These are phyloP conservation scores for Xylaria arbuscula DNA, from an alignment of 2,329 filamentous ascomycete species.

Conservation along the genomic window DNA sequence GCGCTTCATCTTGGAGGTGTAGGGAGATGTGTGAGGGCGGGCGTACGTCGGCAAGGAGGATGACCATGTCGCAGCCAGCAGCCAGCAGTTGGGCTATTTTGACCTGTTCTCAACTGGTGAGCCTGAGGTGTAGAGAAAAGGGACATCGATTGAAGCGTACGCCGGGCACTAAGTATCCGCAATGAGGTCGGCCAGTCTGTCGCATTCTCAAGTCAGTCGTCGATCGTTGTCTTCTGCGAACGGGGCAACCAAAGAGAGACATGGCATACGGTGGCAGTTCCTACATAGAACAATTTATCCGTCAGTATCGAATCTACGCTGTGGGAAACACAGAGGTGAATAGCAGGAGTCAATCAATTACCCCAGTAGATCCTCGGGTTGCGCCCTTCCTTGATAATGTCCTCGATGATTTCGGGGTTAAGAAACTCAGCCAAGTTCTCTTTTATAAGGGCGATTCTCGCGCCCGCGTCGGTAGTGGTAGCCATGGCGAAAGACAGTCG, in stretches of 20 bases:
- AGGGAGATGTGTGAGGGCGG: background rate
- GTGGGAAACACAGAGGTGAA: background rate
- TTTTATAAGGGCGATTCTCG: conserved; percentile 80
- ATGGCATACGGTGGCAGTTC: conserved; percentile 78
- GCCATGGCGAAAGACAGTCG: conserved; percentile 22
- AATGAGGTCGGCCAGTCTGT: conserved; percentile 83
- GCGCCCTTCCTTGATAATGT: conserved; percentile 75
- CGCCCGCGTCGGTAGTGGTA: conserved; percentile 57
- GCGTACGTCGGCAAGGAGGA: conserved; percentile 77
- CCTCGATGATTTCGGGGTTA: conserved; percentile 84
- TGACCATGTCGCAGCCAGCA: conserved; percentile 83
- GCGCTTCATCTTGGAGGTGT: background rate
- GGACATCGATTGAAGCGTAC: conserved; percentile 19
- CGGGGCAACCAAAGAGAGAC: background rate
- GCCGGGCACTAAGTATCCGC: conserved; percentile 87
- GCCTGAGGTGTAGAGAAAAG: background rate
- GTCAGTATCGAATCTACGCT: conserved; percentile 23
- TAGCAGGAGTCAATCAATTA: conserved; percentile 45
- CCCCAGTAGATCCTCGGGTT: conserved; percentile 88
- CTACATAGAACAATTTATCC: conserved; percentile 27
- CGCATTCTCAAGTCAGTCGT: conserved; percentile 22
- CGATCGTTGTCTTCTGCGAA: background rate
- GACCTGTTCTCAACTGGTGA: conserved; percentile 55
- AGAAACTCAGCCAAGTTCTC: conserved; percentile 85
- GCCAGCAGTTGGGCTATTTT: conserved; percentile 90